Conservation (phyloP, 2,329 filamentous ascomycete genomes). For the Penicillium sp. region DNA sequence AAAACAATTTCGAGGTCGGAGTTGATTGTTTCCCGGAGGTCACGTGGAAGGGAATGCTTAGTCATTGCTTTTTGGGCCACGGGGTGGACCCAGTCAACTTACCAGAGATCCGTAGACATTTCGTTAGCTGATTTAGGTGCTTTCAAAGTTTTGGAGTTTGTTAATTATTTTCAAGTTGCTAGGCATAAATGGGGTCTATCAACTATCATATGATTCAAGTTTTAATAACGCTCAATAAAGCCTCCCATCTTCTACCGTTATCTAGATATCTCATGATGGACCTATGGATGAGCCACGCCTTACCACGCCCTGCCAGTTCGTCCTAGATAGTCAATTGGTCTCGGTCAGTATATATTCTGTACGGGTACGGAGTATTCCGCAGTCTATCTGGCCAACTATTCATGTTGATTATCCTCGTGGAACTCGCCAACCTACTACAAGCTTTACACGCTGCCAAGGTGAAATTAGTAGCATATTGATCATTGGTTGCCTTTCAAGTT, state of each 20-base stretch:
- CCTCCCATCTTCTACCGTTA: not conserved
- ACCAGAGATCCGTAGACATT: no score
- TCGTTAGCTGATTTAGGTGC: not conserved
- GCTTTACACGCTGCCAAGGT: not conserved
- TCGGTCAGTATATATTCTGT: no score
- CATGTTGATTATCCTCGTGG: not conserved
- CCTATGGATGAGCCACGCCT: not conserved
- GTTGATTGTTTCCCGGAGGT: not conserved
- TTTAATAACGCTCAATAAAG: not conserved
- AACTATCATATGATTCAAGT: no score
- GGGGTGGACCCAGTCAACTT: not conserved
- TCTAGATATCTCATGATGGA: not conserved
- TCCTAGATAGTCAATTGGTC: not conserved
- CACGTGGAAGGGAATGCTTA: not conserved
- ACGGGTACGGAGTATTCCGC: not conserved
- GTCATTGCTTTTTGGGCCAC: not conserved
- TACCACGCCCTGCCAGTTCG: not conserved
- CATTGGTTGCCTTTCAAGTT: not conserved
- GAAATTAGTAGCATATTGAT: not conserved
- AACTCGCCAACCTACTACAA: not conserved
- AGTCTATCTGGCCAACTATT: not conserved
- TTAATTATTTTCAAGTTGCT: not conserved
- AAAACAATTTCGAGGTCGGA: conserved; percentile 17
- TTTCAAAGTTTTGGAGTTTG: not conserved
- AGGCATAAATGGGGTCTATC: not conserved